Percentiles rank a stretch among this genome's conserved stretches.
phyloP scores from a whole-genome alignment of 306 rosid genomes.

The Canavalia gladiata region DNA sequence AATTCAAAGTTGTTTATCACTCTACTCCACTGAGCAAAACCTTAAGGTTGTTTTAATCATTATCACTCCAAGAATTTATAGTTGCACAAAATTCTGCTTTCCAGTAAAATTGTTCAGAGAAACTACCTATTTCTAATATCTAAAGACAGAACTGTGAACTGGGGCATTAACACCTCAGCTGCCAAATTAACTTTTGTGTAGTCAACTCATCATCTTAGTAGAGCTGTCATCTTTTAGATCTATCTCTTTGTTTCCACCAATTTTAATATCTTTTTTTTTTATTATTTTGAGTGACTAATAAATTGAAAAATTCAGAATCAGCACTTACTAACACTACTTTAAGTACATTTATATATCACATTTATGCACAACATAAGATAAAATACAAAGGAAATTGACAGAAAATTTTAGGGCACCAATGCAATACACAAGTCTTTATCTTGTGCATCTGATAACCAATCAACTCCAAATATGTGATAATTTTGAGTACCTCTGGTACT shows the following conservation, averaged over 20 bases:
- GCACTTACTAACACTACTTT: too few relatives aligned
- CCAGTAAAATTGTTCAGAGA: neutral
- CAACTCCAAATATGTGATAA: neutral
- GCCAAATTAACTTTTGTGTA: neutral
- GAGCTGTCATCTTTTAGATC: neutral
- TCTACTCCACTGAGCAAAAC: neutral
- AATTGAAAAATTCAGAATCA: too few relatives aligned
- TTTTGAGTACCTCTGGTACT: too few relatives aligned
- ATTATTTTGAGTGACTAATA: too few relatives aligned
- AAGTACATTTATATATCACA: too few relatives aligned
- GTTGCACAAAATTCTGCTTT: neutral
- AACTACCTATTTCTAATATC: too few relatives aligned
- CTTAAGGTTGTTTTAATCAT: neutral
- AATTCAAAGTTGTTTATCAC: neutral
- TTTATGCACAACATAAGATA: too few relatives aligned
- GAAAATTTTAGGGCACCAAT: neutral
- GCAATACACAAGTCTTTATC: neutral
- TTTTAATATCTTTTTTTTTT: neutral
- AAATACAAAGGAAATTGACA: neutral
- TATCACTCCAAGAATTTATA: neutral
- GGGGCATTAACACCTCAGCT: neutral
- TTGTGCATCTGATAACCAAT: neutral
- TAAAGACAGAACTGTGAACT: neutral
- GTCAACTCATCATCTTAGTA: neutral
- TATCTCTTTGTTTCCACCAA: neutral